These are phyloP conservation scores for Prunus mongolica DNA, from an alignment of 306 rosid genomes.

Conservation along the genomic window DNA sequence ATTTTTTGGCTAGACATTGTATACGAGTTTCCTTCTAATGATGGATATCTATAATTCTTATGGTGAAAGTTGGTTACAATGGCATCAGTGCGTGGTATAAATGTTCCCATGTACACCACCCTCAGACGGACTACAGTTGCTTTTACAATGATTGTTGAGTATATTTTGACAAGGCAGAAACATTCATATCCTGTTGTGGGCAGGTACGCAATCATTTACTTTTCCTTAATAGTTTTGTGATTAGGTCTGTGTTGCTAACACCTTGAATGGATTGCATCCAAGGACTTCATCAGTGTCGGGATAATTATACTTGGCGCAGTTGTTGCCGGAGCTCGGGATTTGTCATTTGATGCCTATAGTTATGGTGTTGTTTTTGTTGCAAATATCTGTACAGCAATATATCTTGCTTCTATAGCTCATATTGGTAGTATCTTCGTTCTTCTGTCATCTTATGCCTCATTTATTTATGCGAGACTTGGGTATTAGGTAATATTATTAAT, in stretches of 20 bases:
- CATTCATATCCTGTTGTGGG: slow-evolving; percentile 53
- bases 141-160: slow-evolving; percentile 64
- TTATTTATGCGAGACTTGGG: slow-evolving; percentile 2
- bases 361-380: slow-evolving; percentile 53
- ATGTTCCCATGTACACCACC: slow-evolving; percentile 72
- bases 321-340: slow-evolving; percentile 65
- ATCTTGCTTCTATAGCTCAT: slow-evolving; percentile 58
- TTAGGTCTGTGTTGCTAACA: slow-evolving; percentile 15
- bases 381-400: slow-evolving; percentile 62
- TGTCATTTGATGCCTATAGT: slow-evolving; percentile 56
- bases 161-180: slow-evolving; percentile 44
- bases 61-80: slow-evolving; percentile 57
- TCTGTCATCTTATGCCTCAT: slow-evolving; percentile 10
- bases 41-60: slow-evolving; percentile 8
- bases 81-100: slow-evolving; percentile 74
- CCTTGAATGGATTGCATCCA: slow-evolving; percentile 29
- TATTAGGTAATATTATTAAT: slow-evolving; percentile 3
- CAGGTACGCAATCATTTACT: slow-evolving; percentile 42
- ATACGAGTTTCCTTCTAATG: neutral
- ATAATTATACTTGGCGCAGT: slow-evolving; percentile 53
- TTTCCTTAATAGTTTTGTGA: neutral
- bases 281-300: slow-evolving; percentile 59
- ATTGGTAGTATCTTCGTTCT: slow-evolving; percentile 41
- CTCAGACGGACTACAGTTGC: slow-evolving; percentile 68
- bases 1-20: neutral